Evolutionary conservation across 305 asterid genomes (phyloP), one percentile per base, ranked within the genome.

Genomic region (Galium porrigens): DNA sequence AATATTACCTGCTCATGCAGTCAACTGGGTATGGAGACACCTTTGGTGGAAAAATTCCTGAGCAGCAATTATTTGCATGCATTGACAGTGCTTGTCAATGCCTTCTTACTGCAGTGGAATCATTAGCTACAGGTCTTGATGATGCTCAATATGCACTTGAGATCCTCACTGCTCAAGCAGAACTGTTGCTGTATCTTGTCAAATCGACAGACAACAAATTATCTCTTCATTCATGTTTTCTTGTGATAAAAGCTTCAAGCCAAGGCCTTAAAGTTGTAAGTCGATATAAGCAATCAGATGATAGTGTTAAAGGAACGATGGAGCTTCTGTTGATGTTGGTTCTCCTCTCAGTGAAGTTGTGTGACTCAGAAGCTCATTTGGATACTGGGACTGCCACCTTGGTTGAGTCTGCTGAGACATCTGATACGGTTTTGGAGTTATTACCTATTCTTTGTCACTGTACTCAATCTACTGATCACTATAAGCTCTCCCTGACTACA

Each of bases 401-500:
- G 57, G 65, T 78, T 69, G 78, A 65, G 32, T 73, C 81, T 63
- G 77, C 86, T 30, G 95, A 85, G 85, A 80, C 74, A 49, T 77
- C 88, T 68, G 83, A 71, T 72, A 71, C 80, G 59, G 66, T 83
- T 77, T 79, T 92, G 81, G 87, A 86, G 49, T 68, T 87, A 73
- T 72, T 92, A 66, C 96, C 99, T 15, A 63, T 86, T 76, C 89
- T 92, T 71, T 92, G 99, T 77, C 76, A 70, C 75, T 85, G 83
- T 72, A 72, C 80, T 65, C 81, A 83, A 67, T 77, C 75, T 48
- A 59, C 84, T 36, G 95, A 81, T 68, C 83, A 76, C 72, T 81
- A 78, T 77, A 76, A 77, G 69, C 72, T 89, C 64, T 81, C 96
- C 61, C 78, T 92, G 77, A 73, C 94, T 72, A 79, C 85, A 65